Evolutionary conservation across 108 stramenopile species (phyloP).

Genomic region (Stephanodiscus triporus): DNA sequence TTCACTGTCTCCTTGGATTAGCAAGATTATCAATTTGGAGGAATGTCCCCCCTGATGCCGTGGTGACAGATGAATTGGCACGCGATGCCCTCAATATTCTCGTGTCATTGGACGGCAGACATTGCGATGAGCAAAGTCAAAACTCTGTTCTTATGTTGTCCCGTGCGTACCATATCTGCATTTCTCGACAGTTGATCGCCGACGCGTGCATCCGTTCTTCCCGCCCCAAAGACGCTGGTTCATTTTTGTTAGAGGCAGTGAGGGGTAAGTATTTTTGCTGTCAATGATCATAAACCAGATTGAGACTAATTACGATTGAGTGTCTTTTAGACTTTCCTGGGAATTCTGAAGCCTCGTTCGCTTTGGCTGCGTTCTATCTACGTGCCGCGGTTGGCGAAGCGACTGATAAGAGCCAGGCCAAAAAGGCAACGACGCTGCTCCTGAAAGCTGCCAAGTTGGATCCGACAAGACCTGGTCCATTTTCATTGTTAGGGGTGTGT

Average conservation of each 20-base stretch:
- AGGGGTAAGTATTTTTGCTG: slow-evolving; percentile 18
- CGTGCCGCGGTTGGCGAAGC: slow-evolving; percentile 37
- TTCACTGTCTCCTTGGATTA: slow-evolving; percentile 33
- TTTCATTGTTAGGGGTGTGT: slow-evolving; percentile 75
- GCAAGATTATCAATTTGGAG: slow-evolving; percentile 18
- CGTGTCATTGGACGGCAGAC: slow-evolving; percentile 5
- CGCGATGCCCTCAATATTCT: slow-evolving; percentile 28
- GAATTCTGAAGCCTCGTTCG: slow-evolving; percentile 60
- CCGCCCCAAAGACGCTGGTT: slow-evolving; percentile 51
- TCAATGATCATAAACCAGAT: not conserved
- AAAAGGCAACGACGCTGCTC: slow-evolving; percentile 55
- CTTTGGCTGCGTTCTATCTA: slow-evolving; percentile 65
- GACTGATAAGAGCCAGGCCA: slow-evolving; percentile 14
- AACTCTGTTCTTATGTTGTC: slow-evolving; percentile 12
- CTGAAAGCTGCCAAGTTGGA: slow-evolving; percentile 76
- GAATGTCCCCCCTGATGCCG: slow-evolving; percentile 1
- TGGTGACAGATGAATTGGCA: slow-evolving; percentile 16
- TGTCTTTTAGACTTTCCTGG: slow-evolving; percentile 32
- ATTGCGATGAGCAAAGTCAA: not conserved
- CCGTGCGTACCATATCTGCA: slow-evolving; percentile 49
- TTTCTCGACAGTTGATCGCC: slow-evolving; percentile 65
- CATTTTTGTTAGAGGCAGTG: slow-evolving; percentile 63
- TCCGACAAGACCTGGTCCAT: slow-evolving; percentile 58
- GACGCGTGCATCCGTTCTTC: slow-evolving; percentile 57
- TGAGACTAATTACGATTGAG: not conserved